Evolutionary conservation across 1,139 yeast genomes (phyloP).

Genomic region (Petasospora fabianii): DNA sequence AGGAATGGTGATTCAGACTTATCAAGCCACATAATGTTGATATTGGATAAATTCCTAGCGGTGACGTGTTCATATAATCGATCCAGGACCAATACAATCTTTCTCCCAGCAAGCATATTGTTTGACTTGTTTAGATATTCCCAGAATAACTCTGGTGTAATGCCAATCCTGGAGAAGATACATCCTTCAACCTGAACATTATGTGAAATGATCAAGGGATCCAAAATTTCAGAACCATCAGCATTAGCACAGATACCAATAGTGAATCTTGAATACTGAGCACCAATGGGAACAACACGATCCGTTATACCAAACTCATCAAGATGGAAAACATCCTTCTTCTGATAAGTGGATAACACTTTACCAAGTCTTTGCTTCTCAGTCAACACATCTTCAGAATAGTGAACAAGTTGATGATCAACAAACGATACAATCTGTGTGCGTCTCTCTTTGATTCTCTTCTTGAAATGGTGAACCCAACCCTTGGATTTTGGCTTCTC

Average conservation of each 20-base stretch:
- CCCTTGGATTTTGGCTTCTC: slow-evolving; percentile 31
- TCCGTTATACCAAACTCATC: slow-evolving; percentile 25
- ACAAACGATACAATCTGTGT: slow-evolving; percentile 25
- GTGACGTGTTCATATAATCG: slow-evolving; percentile 31
- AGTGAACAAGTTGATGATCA: slow-evolving; percentile 2
- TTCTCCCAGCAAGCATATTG: slow-evolving; percentile 12
- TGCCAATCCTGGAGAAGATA: slow-evolving; percentile 5
- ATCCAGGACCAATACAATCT: slow-evolving; percentile 29
- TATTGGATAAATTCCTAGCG: slow-evolving; percentile 12
- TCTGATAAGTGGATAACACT: slow-evolving; percentile 9
- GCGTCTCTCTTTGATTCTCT: slow-evolving; percentile 26
- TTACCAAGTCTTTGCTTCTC: slow-evolving; percentile 14
- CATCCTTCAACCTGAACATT: slow-evolving; percentile 14
- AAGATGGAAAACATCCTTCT: slow-evolving; percentile 26
- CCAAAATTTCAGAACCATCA: slow-evolving; percentile 16
- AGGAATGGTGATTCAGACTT: slow-evolving; percentile 8
- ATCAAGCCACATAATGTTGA: slow-evolving; percentile 12
- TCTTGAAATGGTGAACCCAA: slow-evolving; percentile 36
- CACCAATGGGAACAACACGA: slow-evolving; percentile 20
- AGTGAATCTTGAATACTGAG: slow-evolving; percentile 11
- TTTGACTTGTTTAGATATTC: slow-evolving; percentile 19
- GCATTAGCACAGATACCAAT: slow-evolving; percentile 20
- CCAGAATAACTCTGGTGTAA: slow-evolving; percentile 32
- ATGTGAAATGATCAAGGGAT: slow-evolving; percentile 16
- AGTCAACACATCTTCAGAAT: slow-evolving; percentile 5